Percentiles rank a stretch among this genome's conserved stretches.
These are phyloP conservation scores for Bipolaris cookei DNA, from an alignment of 2,329 filamentous ascomycete species.

Conservation along the genomic window DNA sequence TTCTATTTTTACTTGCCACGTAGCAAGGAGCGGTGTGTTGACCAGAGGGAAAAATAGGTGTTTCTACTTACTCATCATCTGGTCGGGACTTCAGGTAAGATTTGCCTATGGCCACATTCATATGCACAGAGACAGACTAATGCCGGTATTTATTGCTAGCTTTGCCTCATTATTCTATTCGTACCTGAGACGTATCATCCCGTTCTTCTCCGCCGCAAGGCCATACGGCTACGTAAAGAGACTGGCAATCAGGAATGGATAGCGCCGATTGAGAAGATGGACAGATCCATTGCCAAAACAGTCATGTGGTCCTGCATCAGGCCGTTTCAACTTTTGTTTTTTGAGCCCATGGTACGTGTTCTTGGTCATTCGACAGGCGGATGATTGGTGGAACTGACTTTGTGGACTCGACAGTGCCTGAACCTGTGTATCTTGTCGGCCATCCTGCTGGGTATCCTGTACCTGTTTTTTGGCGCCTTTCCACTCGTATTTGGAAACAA, in stretches of 20 bases:
- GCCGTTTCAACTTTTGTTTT: slow-evolving; percentile 77
- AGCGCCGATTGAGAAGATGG: slow-evolving; percentile 75
- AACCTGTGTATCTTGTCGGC: slow-evolving; percentile 82
- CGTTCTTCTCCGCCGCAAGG: slow-evolving; percentile 75
- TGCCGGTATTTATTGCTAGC: slow-evolving; percentile 50
- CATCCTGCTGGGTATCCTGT: slow-evolving; percentile 84
- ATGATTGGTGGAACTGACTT: slow-evolving; percentile 37
- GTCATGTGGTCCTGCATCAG: slow-evolving; percentile 61
- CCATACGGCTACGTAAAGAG: slow-evolving; percentile 69
- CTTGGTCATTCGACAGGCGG: slow-evolving; percentile 1
- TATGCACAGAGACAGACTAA: slow-evolving; percentile 23
- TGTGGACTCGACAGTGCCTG: slow-evolving; percentile 58
- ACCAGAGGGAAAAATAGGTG: slow-evolving; percentile 36
- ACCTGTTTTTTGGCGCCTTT: slow-evolving; percentile 91
- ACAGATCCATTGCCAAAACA: slow-evolving; percentile 68
- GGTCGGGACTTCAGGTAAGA: slow-evolving; percentile 63
- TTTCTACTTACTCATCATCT: slow-evolving; percentile 82
- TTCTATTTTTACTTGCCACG: not conserved
- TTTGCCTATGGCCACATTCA: not conserved
- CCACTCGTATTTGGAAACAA: slow-evolving; percentile 76
- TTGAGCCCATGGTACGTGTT: slow-evolving; percentile 74
- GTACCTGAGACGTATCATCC: slow-evolving; percentile 88
- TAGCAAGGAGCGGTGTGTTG: slow-evolving; percentile 30
- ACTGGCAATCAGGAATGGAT: slow-evolving; percentile 79
- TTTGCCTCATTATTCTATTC: slow-evolving; percentile 69